These are phyloP conservation scores for Salix arbutifolia DNA, from an alignment of 345 rosid species.

Conservation along the genomic window DNA sequence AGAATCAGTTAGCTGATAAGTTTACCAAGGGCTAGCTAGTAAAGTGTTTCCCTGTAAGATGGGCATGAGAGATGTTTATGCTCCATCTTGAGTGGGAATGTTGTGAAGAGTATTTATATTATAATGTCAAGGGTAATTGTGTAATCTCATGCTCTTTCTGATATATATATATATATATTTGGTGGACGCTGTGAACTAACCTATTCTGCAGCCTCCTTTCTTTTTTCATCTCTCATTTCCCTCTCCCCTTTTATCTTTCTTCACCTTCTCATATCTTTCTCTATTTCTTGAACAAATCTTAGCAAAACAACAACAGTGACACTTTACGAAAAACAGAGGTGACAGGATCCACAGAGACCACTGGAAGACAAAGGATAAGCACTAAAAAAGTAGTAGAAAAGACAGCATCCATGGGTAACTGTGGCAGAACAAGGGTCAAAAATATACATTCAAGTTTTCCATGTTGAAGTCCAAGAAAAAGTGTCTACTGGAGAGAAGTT, in stretches of 20 bases:
- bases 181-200: background rate
- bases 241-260: background rate
- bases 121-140: background rate
- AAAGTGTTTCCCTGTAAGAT: background rate
- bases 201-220: background rate
- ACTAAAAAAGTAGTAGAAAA: background rate
- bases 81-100: background rate
- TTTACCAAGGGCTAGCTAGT: background rate
- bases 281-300: background rate
- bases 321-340: background rate
- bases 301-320: background rate
- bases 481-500: background rate
- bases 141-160: background rate
- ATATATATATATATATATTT: background rate
- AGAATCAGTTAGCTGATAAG: background rate
- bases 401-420: background rate
- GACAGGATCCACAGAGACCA: background rate
- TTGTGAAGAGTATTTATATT: background rate
- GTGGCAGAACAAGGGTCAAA: background rate
- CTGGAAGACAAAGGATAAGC: background rate
- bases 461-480: background rate
- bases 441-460: background rate
- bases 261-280: background rate
- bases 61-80: background rate
- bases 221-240: background rate